A percentile compares a stretch with the other conserved stretches of the same genome.
Evolutionary conservation across 2,329 filamentous ascomycete genomes (phyloP).

Genomic region (Fusarium drepaniforme): DNA sequence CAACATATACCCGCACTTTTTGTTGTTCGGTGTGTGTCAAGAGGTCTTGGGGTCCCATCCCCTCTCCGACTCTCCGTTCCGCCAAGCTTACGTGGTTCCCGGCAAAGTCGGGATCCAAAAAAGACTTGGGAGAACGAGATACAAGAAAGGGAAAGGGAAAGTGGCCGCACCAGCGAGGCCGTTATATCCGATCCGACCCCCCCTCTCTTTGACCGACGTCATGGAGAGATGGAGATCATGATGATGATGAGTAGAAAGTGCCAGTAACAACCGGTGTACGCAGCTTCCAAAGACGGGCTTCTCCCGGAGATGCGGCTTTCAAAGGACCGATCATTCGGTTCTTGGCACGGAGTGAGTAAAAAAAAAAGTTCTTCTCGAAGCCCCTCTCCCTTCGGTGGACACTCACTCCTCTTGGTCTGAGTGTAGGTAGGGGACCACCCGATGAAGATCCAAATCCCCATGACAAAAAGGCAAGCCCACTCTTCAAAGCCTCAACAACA

Average conservation of each 20-base stretch:
- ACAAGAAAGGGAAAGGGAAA: not conserved
- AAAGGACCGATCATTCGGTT: constrained; percentile 34
- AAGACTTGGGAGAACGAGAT: not conserved
- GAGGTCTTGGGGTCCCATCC: not conserved
- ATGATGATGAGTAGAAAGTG: too few relatives aligned
- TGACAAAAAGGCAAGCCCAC: constrained; percentile 2
- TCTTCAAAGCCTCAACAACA: not conserved
- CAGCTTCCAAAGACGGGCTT: not conserved
- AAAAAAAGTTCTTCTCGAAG: constrained; percentile 35
- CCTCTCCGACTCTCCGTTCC: constrained; percentile 14
- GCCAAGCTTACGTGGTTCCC: constrained; percentile 40
- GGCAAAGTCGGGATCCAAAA: constrained; percentile 41
- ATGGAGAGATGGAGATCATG: too few relatives aligned
- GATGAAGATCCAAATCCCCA: constrained; percentile 3
- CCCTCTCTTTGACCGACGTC: not conserved
- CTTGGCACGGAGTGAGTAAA: constrained; percentile 34
- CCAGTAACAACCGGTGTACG: not conserved
- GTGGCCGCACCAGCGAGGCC: constrained; percentile 23
- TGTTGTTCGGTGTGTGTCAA: constrained; percentile 17
- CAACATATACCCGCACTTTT: constrained; percentile 21
- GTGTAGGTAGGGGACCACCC: not conserved
- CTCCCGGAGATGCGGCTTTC: constrained; percentile 4
- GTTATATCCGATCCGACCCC: constrained; percentile 38
- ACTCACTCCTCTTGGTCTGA: constrained; percentile 2
- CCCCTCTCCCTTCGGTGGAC: constrained; percentile 4